Percentiles rank a stretch among this genome's conserved stretches.
Evolutionary conservation across 805 yeast genomes (phyloP).

Genomic region (Maudiozyma bulderi): DNA sequence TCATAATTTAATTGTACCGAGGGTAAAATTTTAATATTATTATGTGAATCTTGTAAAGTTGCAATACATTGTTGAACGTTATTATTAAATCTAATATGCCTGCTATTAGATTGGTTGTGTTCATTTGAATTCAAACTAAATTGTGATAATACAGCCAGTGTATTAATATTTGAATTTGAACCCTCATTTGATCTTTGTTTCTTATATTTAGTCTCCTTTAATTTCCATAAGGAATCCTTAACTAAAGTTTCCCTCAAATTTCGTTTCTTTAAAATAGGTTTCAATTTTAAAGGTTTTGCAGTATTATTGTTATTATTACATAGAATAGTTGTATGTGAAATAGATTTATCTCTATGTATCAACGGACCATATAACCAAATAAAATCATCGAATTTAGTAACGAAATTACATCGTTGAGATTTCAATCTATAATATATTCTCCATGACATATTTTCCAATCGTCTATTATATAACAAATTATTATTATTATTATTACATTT

Average conservation of each 20-base stretch:
- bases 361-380: slow-evolving; percentile 94
- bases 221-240: slow-evolving; percentile 21
- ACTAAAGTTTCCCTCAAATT: slow-evolving; percentile 60
- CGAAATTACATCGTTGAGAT: background rate
- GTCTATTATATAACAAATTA: slow-evolving; percentile 44
- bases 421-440: slow-evolving; percentile 44
- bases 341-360: background rate
- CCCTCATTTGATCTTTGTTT: background rate
- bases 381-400: slow-evolving; percentile 44
- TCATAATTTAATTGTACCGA: slow-evolving; percentile 3
- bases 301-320: background rate
- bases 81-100: slow-evolving; percentile 8
- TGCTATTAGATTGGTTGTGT: background rate
- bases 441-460: slow-evolving; percentile 85
- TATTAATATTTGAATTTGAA: background rate
- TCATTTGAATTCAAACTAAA: background rate
- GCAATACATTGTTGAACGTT: slow-evolving; percentile 8
- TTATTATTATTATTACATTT: background rate
- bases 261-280: slow-evolving; percentile 77
- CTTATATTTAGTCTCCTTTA: background rate
- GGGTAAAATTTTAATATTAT: slow-evolving; percentile 2
- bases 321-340: background rate
- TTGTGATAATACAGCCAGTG: background rate
- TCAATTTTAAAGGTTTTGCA: background rate
- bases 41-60: background rate